Evolutionary conservation across 2,329 filamentous ascomycete species (phyloP), one percentile per base, ranked within the genome.

Genomic region (Aureobasidium sp.): DNA sequence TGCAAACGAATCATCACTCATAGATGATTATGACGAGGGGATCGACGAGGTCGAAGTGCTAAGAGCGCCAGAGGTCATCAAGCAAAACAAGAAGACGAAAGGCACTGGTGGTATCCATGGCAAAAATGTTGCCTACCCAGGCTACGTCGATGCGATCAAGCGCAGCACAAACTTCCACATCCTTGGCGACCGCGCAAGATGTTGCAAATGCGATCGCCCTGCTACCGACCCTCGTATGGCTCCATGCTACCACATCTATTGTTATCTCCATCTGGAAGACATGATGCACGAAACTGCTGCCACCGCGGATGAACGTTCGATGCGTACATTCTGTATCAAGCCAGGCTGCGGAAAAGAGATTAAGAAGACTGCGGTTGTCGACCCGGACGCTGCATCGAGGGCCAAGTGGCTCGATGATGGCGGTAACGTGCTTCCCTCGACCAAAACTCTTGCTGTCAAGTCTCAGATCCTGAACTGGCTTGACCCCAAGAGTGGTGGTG

Each of bases 231-330:
- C 79, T 0, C 70, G 75, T 10, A 71, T 82, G 34, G 82, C 82
- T 0, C 71, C 75, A 5, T 87, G 84, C 67, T 72, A 75, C 17
- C 84, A 87, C 64, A 69, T 85, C 5, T 83, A 83, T 65, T 87
- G 84, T 69, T 62, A 69, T 1, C 68, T 72, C 0, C 87, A 84
- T 65, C 71, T 83, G 8, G 58, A 68, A 2, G 66, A 68, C 2
- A 62, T 75, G 48, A 34, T 56, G 34, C n/a, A 72, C 0, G 55
- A 32, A 8, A 17, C 69, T 3, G 71, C 72, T 20, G 71, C 70
- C 37, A 61, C 10, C 4, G 5, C 5, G n/a, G 29, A 5, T 12
- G 34, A 44, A 15, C 6, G n/a, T 9, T 27, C 23, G 51, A 56
- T 13, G 32, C 39, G 42, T 7, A 27, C 50, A 1, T n/a, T 17